A percentile compares a stretch with the other conserved stretches of the same genome.
Evolutionary conservation across 768 basidiomycete species (phyloP).

Genomic region (Strobilomyces echinocephalus): DNA sequence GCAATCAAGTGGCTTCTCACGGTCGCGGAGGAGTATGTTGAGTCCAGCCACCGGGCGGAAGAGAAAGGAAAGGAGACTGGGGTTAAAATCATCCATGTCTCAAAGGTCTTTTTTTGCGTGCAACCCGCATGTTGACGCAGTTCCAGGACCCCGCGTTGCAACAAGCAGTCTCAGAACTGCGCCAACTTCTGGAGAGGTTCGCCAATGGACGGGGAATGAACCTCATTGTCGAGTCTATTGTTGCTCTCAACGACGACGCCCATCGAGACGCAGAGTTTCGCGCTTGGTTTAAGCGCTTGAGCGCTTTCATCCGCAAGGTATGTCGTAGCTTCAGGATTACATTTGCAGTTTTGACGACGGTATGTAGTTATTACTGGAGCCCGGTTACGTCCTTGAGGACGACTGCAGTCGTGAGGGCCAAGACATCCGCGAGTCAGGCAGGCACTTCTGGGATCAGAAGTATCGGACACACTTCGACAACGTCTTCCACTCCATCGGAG

Average conservation of each 20-base stretch:
- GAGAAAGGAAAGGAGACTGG: constrained; percentile 30
- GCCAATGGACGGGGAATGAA: constrained; percentile 70
- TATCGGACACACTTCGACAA: constrained; percentile 77
- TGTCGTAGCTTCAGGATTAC: constrained; percentile 2
- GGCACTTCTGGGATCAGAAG: constrained; percentile 70
- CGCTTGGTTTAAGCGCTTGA: constrained; percentile 63
- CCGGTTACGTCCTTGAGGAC: constrained; percentile 83
- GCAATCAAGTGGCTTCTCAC: constrained; percentile 70
- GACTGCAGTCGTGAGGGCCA: constrained; percentile 62
- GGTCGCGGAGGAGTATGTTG: constrained; percentile 57
- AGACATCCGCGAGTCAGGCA: constrained; percentile 64
- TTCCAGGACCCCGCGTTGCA: constrained; percentile 52
- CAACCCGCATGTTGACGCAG: constrained; percentile 10
- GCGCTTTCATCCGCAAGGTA: constrained; percentile 63
- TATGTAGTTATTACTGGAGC: constrained; percentile 62
- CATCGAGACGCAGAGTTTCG: constrained; percentile 69
- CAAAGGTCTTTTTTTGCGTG: background rate
- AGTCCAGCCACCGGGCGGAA: constrained; percentile 42
- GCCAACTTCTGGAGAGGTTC: constrained; percentile 86
- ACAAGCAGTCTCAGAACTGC: constrained; percentile 56
- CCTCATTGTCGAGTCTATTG: constrained; percentile 62
- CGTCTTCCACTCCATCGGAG: constrained; percentile 61
- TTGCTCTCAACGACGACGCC: constrained; percentile 70
- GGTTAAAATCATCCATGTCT: constrained; percentile 12
- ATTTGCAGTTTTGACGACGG: background rate